Evolutionary conservation across 2,329 filamentous ascomycete genomes (phyloP).

Genomic region (Arthrobotrys conoides): DNA sequence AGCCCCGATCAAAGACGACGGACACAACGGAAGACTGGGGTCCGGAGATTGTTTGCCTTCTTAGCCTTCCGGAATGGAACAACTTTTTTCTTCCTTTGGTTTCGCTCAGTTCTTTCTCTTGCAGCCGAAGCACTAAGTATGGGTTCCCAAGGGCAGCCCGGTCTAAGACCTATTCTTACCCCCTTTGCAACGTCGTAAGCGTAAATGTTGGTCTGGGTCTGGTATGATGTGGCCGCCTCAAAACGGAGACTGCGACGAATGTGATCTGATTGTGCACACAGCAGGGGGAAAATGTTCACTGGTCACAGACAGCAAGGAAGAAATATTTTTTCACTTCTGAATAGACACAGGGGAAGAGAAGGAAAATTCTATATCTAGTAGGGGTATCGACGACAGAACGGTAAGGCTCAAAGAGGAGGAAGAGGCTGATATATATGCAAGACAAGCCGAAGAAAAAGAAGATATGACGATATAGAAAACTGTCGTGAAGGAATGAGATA

Average conservation of each 20-base stretch:
- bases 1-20: constrained; percentile 57
- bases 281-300: constrained; percentile 44
- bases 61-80: constrained; percentile 62
- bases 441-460: neutral
- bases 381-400: constrained; percentile 41
- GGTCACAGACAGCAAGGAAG: constrained; percentile 35
- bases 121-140: constrained; percentile 52
- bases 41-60: constrained; percentile 61
- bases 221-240: constrained; percentile 61
- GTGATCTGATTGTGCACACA: constrained; percentile 49
- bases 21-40: constrained; percentile 59
- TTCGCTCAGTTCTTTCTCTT: constrained; percentile 53
- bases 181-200: constrained; percentile 58
- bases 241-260: constrained; percentile 59
- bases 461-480: constrained; percentile 26
- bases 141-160: constrained; percentile 46
- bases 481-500: constrained; percentile 34
- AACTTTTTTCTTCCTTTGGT: constrained; percentile 58
- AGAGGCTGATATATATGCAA: constrained; percentile 30
- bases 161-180: constrained; percentile 53
- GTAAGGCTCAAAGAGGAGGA: constrained; percentile 10
- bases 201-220: constrained; percentile 57
- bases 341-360: constrained; percentile 34
- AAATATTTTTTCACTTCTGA: constrained; percentile 46
- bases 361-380: constrained; percentile 52